A percentile compares a stretch with the other conserved stretches of the same genome.
Evolutionary conservation across 306 rosid genomes (phyloP).

Genomic region (Gillenia trifoliata): DNA sequence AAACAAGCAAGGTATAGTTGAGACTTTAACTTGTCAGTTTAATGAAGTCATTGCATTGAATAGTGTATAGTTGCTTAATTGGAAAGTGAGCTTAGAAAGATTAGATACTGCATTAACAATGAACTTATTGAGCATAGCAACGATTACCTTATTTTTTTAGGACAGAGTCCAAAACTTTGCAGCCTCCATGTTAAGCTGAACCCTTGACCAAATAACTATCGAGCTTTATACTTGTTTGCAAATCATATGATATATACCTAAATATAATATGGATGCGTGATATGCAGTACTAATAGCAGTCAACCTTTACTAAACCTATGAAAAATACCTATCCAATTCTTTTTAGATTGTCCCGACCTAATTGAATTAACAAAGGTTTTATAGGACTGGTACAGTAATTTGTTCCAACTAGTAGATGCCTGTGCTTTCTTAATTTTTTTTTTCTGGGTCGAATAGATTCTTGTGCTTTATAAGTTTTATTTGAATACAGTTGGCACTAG

Average conservation of each 20-base stretch:
- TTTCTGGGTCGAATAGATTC: neutral
- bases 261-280: neutral
- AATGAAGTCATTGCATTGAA: neutral
- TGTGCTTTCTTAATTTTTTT: neutral
- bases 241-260: neutral
- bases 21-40: constrained; percentile 10
- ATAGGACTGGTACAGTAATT: neutral
- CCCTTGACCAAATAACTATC: neutral
- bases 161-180: neutral
- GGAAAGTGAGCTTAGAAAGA: neutral
- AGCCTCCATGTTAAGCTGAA: neutral
- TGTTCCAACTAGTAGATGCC: neutral
- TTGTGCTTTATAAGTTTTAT: constrained; percentile 3
- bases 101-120: neutral
- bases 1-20: constrained; percentile 70
- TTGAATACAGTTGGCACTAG: neutral
- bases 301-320: neutral
- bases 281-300: neutral
- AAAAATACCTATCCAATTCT: neutral
- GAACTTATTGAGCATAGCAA: neutral
- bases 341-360: neutral
- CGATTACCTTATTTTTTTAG: neutral
- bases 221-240: neutral
- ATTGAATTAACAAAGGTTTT: neutral
- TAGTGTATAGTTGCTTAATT: neutral